These are phyloP conservation scores for Kodamaea leandrae DNA, from an alignment of 805 yeast genomes.

Conservation along the genomic window DNA sequence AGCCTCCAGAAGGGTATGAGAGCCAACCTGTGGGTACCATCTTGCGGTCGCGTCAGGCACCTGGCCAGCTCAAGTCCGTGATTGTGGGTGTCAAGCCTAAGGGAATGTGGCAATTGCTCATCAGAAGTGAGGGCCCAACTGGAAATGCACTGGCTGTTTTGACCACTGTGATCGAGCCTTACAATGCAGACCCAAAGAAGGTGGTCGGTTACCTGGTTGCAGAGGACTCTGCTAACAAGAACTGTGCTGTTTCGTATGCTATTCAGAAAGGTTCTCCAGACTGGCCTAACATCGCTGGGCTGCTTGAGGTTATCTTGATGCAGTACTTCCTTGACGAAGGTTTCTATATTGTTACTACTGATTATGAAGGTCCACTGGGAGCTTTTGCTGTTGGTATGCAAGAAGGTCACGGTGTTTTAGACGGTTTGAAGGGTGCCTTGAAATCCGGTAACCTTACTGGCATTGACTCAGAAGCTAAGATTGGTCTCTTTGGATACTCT, in stretches of 20 bases:
- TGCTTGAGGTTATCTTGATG: slow-evolving; percentile 16
- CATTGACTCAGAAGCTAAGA: slow-evolving; percentile 18
- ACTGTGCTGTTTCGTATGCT: slow-evolving; percentile 23
- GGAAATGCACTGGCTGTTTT: slow-evolving; percentile 21
- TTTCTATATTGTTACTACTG: slow-evolving; percentile 33
- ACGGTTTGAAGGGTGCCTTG: slow-evolving; percentile 30
- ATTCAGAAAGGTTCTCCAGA: slow-evolving; percentile 15
- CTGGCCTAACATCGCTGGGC: slow-evolving; percentile 13
- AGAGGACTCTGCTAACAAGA: slow-evolving; percentile 18
- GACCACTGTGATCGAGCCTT: slow-evolving; percentile 22
- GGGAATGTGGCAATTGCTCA: slow-evolving; percentile 18
- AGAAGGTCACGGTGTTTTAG: slow-evolving; percentile 30
- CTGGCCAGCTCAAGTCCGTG: slow-evolving; percentile 17
- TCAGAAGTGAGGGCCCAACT: slow-evolving; percentile 19
- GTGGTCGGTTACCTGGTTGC: slow-evolving; percentile 20
- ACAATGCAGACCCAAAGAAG: slow-evolving; percentile 22
- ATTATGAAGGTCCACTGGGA: slow-evolving; percentile 33
- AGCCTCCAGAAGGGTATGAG: slow-evolving; percentile 23
- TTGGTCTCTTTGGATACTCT: slow-evolving; percentile 35
- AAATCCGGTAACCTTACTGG: slow-evolving; percentile 19
- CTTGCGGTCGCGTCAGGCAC: slow-evolving; percentile 21
- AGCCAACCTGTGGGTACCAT: slow-evolving; percentile 21
- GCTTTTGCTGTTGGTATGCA: slow-evolving; percentile 31
- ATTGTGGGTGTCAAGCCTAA: slow-evolving; percentile 18
- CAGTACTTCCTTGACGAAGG: slow-evolving; percentile 22